Base-by-base conservation (phyloP, 129 eudicot species). In the Flaveria brownii region DNA sequence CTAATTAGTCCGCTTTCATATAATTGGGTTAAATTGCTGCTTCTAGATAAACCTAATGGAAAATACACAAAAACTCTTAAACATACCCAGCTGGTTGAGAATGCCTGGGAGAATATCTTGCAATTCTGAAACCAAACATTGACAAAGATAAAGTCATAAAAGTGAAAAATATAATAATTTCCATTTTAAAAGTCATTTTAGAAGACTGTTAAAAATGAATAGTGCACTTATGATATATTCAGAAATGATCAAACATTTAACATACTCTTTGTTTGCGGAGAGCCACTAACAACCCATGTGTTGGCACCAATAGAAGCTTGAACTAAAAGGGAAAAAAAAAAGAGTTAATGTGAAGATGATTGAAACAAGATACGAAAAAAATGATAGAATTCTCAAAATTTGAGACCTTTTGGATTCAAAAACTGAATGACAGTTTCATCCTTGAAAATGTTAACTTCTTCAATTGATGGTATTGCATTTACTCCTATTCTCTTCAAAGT, bases 271-370 rank as follows among this genome's bases (percentile, higher is more conserved):
- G 85, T 92, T 74, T 92, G 97, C 6, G 97, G 89, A 77, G 91
- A 26, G 26, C 97, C 97, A 41, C 97, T 92, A 59, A 92, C 93
- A 73, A 92, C 97, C 97, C 96, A 92, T 23, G 97, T 92, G 76
- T 92, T 92, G 81, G 97, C 96, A 42, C 91, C 85, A 86, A 89
- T 87, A 49, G 97, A 89, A 22, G 96, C 97, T 89, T 92, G 96
- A 86, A 92, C 97, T 92, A 83, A 78, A 25, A 5, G 1, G 14
- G n/a, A n/a, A n/a, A 2, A n/a, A 15, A 6, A 5, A 9, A 42
- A 0, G 10, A 15, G 8, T 30, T 60, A 1, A 11, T 12, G 66
- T 4, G 8, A 25, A 59, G 23, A 54, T 54, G 60, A 2, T 55
- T 55, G 18, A 26, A 6, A 55, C 9, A 18, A 55, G 17, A n/a